Base-by-base conservation (phyloP, 1,139 yeast species). In the Meyerozyma carpophila region DNA sequence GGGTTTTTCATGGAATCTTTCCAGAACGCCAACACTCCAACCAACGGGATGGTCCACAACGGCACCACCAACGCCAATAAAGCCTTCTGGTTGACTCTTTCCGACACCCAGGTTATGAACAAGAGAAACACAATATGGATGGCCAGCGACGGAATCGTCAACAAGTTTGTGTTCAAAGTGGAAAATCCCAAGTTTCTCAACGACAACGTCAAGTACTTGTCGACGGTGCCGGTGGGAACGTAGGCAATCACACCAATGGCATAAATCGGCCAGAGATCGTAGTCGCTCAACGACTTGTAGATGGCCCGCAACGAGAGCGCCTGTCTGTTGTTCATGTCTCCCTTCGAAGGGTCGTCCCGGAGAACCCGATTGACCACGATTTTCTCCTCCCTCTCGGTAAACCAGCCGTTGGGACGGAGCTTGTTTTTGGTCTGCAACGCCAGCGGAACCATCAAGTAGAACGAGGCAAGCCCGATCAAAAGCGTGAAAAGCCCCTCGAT, bases 141-240 rank as follows among this genome's bases (percentile, higher is more conserved):
- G 3, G 73, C 59, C 39, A 65, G 62, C 43, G 66, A 59, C 0
- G 86, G 86, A 42, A 81, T 78, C n/a, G 76, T 63, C 41, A 81
- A 62, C 37, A 80, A 62, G 50, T 81, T 82, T 3, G 81, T 75
- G 44, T 73, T 61, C 51, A 80, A 73, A 0, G 84, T 77, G 16
- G 68, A 58, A 56, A 81, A 82, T 0, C 86, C 86, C 48, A 82
- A 63, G 14, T 64, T 61, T 47, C 69, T 70, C 49, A 82, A 66
- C 8, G 72, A 68, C 42, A 82, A 56, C 0, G 84, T 77, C 52
- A 81, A 57, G 14, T 34, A 34, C 9, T 8, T 18, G n/a, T 34
- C 14, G 10, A 34, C 26, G 9, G 37, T 34, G 8, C 26, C 37
- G 10, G 37, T 10, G 11, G 57, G 56, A 24, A 54, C 50, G 39